These are phyloP conservation scores for Kodamaea plutei DNA, from an alignment of 1,139 yeast genomes.

Conservation along the genomic window DNA sequence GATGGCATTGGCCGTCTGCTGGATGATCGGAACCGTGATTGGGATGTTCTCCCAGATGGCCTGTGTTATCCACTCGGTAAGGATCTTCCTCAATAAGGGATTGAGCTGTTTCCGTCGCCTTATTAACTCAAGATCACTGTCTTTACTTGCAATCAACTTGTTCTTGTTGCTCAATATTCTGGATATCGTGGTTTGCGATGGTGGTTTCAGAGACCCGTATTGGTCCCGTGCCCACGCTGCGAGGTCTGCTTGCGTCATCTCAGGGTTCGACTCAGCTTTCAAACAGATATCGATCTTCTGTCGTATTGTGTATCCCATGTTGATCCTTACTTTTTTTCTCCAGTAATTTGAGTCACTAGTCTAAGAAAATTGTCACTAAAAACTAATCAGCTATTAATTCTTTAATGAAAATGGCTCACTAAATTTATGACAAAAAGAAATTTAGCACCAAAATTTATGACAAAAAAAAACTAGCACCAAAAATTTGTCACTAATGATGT, in stretches of 20 bases:
- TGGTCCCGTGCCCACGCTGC: conserved; percentile 61
- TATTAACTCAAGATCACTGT: conserved; percentile 51
- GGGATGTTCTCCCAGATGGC: conserved; percentile 67
- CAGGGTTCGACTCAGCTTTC: conserved; percentile 61
- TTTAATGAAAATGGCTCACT: too few relatives aligned
- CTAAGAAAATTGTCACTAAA: too few relatives aligned
- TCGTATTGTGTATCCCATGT: conserved; percentile 57
- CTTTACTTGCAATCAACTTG: conserved; percentile 55
- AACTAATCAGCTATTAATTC: too few relatives aligned
- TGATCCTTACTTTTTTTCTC: conserved; percentile 1
- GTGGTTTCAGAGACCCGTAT: conserved; percentile 49
- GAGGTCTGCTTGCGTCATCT: conserved; percentile 64
- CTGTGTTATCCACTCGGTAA: conserved; percentile 68
- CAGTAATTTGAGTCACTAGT: too few relatives aligned
- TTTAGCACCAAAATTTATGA: too few relatives aligned
- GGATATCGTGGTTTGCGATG: conserved; percentile 67
- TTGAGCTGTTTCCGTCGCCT: conserved; percentile 55
- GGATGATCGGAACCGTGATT: conserved; percentile 58
- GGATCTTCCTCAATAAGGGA: conserved; percentile 51
- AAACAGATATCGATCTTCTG: conserved; percentile 66
- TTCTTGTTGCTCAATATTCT: conserved; percentile 56
- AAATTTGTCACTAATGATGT: too few relatives aligned
- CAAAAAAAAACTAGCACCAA: too few relatives aligned
- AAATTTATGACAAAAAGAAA: too few relatives aligned
- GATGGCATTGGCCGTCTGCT: conserved; percentile 59